Evolutionary conservation across 2,329 filamentous ascomycete genomes (phyloP).

Genomic region (Talaromyces sp.): DNA sequence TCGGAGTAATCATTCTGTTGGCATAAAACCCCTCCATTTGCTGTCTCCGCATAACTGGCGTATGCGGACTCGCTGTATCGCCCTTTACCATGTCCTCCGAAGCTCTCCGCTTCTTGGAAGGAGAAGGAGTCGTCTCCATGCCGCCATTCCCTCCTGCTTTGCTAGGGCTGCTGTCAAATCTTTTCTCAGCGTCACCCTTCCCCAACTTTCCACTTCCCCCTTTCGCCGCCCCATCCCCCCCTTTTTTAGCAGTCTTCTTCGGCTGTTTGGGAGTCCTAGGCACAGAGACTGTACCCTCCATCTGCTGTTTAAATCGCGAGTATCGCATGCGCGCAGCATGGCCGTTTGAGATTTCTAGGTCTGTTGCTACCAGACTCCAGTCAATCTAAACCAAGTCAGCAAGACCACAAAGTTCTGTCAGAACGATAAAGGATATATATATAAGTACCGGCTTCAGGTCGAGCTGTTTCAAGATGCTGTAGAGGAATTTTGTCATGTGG

Average conservation of each 20-base stretch:
- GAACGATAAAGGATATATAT: not conserved
- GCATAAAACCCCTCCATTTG: not conserved
- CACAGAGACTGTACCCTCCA: constrained; percentile 38
- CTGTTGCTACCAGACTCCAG: constrained; percentile 47
- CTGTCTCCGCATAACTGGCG: not conserved
- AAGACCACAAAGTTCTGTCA: not conserved
- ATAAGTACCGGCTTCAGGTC: constrained; percentile 46
- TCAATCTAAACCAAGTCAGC: constrained; percentile 39
- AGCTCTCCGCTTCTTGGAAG: not conserved
- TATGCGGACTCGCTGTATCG: not conserved
- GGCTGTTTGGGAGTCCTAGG: constrained; percentile 12
- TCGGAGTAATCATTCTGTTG: not conserved
- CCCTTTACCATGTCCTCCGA: not conserved
- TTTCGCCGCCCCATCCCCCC: constrained; percentile 9
- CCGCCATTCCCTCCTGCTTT: too few relatives aligned
- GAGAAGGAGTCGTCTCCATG: not conserved
- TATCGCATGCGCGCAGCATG: constrained; percentile 56
- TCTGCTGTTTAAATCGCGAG: constrained; percentile 49
- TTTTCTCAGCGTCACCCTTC: not conserved
- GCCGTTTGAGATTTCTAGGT: constrained; percentile 50
- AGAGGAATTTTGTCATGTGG: constrained; percentile 49
- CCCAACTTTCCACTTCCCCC: not conserved
- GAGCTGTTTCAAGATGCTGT: constrained; percentile 52
- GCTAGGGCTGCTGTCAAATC: too few relatives aligned
- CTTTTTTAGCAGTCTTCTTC: constrained; percentile 24